Percentiles rank a stretch among this genome's conserved stretches.
Evolutionary conservation across 371 early-diverging fungal genomes (phyloP).

Genomic region (Rhizopus stolonifer): DNA sequence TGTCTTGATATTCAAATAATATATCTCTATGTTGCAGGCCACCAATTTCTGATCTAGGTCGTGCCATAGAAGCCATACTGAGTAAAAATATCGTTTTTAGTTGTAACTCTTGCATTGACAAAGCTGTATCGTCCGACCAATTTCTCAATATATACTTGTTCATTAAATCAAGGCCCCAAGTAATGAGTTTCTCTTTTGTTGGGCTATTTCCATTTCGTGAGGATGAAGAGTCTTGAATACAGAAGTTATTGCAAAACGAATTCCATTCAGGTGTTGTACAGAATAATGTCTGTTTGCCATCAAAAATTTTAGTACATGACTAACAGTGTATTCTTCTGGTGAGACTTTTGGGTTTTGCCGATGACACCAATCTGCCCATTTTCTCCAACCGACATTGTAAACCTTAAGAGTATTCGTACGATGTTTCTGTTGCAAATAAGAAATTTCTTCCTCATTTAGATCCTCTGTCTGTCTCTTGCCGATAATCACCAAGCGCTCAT

Average conservation of each 20-base stretch:
- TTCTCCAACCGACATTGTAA: background rate
- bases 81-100: background rate
- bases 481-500: slow-evolving; percentile 1
- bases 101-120: background rate
- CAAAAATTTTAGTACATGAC: background rate
- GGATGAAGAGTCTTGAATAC: slow-evolving; percentile 3
- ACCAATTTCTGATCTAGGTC: slow-evolving; percentile 1
- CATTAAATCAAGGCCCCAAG: slow-evolving; percentile 2
- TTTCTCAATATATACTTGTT: background rate
- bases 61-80: background rate
- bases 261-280: background rate
- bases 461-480: background rate
- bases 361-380: background rate
- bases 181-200: background rate
- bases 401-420: background rate
- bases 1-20: background rate
- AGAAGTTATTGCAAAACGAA: background rate
- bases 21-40: background rate
- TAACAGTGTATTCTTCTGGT: background rate
- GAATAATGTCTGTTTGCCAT: background rate
- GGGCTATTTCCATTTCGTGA: slow-evolving; percentile 5
- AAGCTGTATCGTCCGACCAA: background rate
- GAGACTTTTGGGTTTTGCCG: background rate
- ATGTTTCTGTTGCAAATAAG: background rate
- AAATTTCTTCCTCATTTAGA: background rate